Base-by-base conservation (phyloP, 2,329 filamentous ascomycete genomes). In the Fusarium mexicanum region DNA sequence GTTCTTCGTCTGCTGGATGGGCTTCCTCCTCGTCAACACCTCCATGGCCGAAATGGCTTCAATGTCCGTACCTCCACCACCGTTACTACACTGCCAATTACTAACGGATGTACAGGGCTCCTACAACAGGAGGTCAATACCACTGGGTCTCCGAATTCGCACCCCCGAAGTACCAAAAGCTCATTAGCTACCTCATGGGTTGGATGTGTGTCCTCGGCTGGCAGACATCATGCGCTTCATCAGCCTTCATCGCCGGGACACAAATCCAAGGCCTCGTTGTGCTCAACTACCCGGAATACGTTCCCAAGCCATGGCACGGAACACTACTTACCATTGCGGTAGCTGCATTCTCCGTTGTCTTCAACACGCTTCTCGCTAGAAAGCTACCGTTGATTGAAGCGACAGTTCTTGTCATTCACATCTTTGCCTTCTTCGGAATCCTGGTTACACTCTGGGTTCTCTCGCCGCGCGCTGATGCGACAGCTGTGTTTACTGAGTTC, bases 71-170 rank as follows among this genome's bases (percentile, higher is more conserved):
- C 3, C 1, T 1, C 22, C 8, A 17, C 10, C 6, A 3, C 10
- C 16, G 2, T 5, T 10, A 14, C 14, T n/a, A 5, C 3, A n/a
- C 2, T 0, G 2, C 6, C 11, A 12, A n/a, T 44, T 18, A 17
- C 46, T 76, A 2, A 72, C 60, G 2, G 5, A 53, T 29, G 17
- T 40, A 1, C 22, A 77, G 75, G 75, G 87, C 87, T 6, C 88
- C 88, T 1, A 90, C 87, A 0, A 85, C 85, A 12, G 88, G 88
- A 29, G 89, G 89, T 4, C 88, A 90, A 73, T 90, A 90, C 69
- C 87, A 89, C 72, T 90, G 87, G 87, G 87, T 89, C 3, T 88
- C 85, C 3, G 87, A 88, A 58, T 88, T 89, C 67, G 84, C 87
- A 2, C 85, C 87, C 0, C 80, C 78, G 1, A 79, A 80, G 48